Base-by-base conservation (phyloP, 768 basidiomycete genomes). In the Termitomyces sp. region DNA sequence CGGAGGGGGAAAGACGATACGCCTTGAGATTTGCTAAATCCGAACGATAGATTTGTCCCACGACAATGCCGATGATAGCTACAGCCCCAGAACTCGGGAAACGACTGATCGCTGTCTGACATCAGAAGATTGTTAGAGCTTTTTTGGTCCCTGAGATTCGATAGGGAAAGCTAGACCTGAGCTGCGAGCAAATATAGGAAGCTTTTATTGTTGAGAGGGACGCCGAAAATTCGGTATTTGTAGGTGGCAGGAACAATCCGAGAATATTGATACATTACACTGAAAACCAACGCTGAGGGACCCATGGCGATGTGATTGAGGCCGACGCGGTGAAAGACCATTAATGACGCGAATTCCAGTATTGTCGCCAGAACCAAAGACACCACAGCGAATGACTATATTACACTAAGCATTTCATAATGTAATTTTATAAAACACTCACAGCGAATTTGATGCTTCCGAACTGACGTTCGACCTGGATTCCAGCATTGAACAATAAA, bases 371-470 rank as follows among this genome's bases (percentile, higher is more conserved):
- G 67, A 43, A 90, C 57, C 2, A 79, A 73, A 5, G 89, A 85
- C 27, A 92, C 79, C 28, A 88, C 69, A n/a, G 80, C 72, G 66
- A 90, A 94, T 3, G 92, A 93, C 92, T 94, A n/a, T 10, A 40
- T 23, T 43, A 52, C 34, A 51, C 46, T n/a, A 37, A 61, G 57
- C 51, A 55, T 59, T 59, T 50, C 3, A 34, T 14, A n/a, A n/a
- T n/a, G n/a, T n/a, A n/a, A n/a, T n/a, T n/a, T n/a, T n/a, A n/a
- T n/a, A n/a, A n/a, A n/a, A n/a, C 17, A 55, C 85, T 70, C 61
- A 94, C 92, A 30, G 91, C 91, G 71, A 82, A 97, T 70, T 97
- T 97, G 56, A 88, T 70, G 54, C 86, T 86, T 11, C 95, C 94
- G 65, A 93, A 97, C 41, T 84, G 83, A 52, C 95, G 81, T 65